A percentile compares a stretch with the other conserved stretches of the same genome.
These are phyloP conservation scores for Amphichorda felina DNA, from an alignment of 2,329 filamentous ascomycete species.

Conservation along the genomic window DNA sequence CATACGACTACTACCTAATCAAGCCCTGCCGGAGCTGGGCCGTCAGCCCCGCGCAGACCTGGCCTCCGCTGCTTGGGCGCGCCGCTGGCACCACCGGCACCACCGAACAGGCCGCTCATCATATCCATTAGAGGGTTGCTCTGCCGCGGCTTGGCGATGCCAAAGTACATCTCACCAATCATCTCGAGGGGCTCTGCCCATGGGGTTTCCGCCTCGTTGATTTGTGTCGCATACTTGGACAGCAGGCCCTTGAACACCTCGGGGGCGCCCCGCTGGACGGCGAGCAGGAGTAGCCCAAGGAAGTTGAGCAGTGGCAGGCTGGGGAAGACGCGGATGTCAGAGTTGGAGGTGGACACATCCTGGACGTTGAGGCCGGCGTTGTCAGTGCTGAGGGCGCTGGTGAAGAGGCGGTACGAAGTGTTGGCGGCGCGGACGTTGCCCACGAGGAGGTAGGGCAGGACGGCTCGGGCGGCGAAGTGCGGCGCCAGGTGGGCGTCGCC, in stretches of 20 bases:
- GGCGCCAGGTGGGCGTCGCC: constrained; percentile 82
- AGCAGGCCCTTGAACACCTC: constrained; percentile 75
- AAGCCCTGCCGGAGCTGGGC: constrained; percentile 45
- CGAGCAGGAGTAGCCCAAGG: constrained; percentile 70
- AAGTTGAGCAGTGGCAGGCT: constrained; percentile 94
- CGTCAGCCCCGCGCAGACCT: constrained; percentile 30
- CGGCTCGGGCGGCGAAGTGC: constrained; percentile 71
- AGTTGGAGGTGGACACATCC: constrained; percentile 62
- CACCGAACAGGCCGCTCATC: constrained; percentile 92
- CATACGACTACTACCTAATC: no score
- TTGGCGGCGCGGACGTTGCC: constrained; percentile 88
- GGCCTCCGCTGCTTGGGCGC: constrained; percentile 23
- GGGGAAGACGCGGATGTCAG: constrained; percentile 74
- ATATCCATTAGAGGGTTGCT: constrained; percentile 93
- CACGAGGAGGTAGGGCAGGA: constrained; percentile 82
- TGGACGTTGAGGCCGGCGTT: constrained; percentile 55
- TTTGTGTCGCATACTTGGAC: constrained; percentile 66
- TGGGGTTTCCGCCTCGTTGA: constrained; percentile 59
- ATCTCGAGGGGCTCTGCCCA: constrained; percentile 79
- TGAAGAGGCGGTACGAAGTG: constrained; percentile 60
- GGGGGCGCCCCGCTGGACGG: constrained; percentile 65
- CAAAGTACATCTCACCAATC: constrained; percentile 95
- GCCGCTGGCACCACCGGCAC: constrained; percentile 43
- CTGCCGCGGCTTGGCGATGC: constrained; percentile 76
- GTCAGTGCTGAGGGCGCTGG: constrained; percentile 24